Conservation (phyloP, 805 yeast genomes). For the Tetrapisispora arboricola region DNA sequence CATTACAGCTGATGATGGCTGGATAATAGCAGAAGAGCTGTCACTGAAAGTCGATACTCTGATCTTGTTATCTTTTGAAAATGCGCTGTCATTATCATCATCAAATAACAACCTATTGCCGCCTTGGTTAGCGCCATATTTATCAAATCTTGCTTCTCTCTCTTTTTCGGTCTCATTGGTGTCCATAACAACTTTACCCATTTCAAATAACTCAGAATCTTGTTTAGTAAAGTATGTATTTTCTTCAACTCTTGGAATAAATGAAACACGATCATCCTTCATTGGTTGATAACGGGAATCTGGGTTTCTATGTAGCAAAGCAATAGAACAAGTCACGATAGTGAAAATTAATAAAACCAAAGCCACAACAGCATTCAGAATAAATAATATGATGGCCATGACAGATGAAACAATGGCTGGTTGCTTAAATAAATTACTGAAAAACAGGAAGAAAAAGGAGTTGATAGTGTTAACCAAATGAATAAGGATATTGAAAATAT, state of each 20-base stretch:
- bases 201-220: constrained; percentile 27
- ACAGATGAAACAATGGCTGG: constrained; percentile 85
- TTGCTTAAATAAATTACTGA: constrained; percentile 72
- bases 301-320: constrained; percentile 80
- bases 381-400: constrained; percentile 82
- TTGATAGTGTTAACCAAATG: constrained; percentile 72
- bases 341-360: constrained; percentile 74
- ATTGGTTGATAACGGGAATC: constrained; percentile 93
- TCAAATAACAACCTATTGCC: constrained; percentile 6
- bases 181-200: constrained; percentile 29
- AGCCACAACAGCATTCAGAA: constrained; percentile 83
- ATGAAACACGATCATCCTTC: constrained; percentile 94
- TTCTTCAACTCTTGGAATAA: constrained; percentile 52
- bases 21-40: constrained; percentile 10
- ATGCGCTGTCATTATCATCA: constrained; percentile 9
- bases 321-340: constrained; percentile 76
- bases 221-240: constrained; percentile 14
- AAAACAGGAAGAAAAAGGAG: constrained; percentile 79
- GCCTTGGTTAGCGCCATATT: constrained; percentile 8
- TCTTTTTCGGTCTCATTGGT: constrained; percentile 28
- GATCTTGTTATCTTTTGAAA: background rate
- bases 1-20: constrained; percentile 24
- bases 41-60: constrained; percentile 2
- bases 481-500: constrained; percentile 82
- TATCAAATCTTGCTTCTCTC: constrained; percentile 16